Conservation (phyloP, 148 eudicot genomes). For the Polygonum maritimum region DNA sequence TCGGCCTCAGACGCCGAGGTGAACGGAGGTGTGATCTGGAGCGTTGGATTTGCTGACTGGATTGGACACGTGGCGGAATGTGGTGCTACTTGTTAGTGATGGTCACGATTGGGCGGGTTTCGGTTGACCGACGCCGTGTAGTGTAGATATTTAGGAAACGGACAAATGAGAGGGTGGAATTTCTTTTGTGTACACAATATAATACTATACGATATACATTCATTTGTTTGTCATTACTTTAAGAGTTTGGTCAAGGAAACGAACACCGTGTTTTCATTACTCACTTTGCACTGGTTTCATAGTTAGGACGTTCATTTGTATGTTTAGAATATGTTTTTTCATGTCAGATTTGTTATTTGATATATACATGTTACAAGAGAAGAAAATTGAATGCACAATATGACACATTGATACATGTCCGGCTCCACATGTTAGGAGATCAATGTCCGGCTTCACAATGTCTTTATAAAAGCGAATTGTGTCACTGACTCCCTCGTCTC, state of each 20-base stretch:
- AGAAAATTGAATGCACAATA: too few relatives aligned
- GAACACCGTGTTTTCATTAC: neutral
- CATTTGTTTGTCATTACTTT: neutral
- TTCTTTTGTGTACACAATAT: neutral
- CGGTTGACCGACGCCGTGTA: neutral
- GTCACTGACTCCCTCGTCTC: too few relatives aligned
- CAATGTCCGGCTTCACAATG: too few relatives aligned
- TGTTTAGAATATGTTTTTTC: too few relatives aligned
- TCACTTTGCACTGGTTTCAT: neutral
- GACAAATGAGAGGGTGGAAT: neutral
- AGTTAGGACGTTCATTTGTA: neutral
- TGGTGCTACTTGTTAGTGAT: neutral
- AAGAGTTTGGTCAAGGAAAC: neutral
- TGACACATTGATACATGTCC: too few relatives aligned
- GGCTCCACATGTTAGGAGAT: too few relatives aligned
- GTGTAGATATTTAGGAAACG: slow-evolving; percentile 1
- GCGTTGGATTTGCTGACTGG: neutral
- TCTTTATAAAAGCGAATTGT: too few relatives aligned
- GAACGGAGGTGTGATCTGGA: slow-evolving; percentile 1
- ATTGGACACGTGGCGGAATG: neutral
- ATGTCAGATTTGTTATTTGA: too few relatives aligned
- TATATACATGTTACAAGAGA: too few relatives aligned
- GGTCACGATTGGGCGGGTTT: neutral
- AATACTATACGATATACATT: neutral
- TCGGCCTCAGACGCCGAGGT: slow-evolving; percentile 25